Evolutionary conservation across 768 basidiomycete species (phyloP).

Genomic region (Dioszegia hungarica): DNA sequence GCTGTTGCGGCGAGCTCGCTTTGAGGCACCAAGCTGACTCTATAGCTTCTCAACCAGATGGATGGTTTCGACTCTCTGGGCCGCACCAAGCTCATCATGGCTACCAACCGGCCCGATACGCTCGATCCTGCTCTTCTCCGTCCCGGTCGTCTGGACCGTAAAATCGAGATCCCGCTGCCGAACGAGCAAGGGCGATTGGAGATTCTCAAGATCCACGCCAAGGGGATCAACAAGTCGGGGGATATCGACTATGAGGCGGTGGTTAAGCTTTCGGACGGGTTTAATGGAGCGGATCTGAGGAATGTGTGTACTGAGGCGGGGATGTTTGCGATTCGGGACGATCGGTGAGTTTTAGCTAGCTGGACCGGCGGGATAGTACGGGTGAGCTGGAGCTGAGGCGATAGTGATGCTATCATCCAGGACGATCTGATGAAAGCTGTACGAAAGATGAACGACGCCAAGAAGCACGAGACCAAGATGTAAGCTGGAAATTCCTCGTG

Average conservation of each 20-base stretch:
- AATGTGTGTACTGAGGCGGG: slow-evolving; percentile 89
- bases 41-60: slow-evolving; percentile 93
- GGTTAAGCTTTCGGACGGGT: slow-evolving; percentile 82
- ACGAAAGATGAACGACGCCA: slow-evolving; percentile 88
- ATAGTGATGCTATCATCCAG: slow-evolving; percentile 83
- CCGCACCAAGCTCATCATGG: slow-evolving; percentile 95
- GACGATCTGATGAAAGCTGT: slow-evolving; percentile 96
- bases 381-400: background rate
- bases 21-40: background rate
- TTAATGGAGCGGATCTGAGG: slow-evolving; percentile 94
- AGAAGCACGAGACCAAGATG: slow-evolving; percentile 77
- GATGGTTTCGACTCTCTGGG: slow-evolving; percentile 98
- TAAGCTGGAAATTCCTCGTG: slow-evolving; percentile 18
- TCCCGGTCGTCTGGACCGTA: slow-evolving; percentile 91
- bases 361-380: too few relatives aligned
- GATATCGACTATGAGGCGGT: slow-evolving; percentile 98
- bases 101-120: slow-evolving; percentile 98
- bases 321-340: slow-evolving; percentile 98
- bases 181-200: slow-evolving; percentile 95
- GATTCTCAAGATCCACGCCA: slow-evolving; percentile 95
- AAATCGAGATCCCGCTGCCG: slow-evolving; percentile 95
- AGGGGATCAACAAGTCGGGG: slow-evolving; percentile 86
- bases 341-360: slow-evolving; percentile 57
- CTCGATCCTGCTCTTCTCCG: slow-evolving; percentile 94
- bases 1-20: slow-evolving; percentile 14